Percentiles rank a stretch among this genome's conserved stretches.
phyloP scores from a whole-genome alignment of 805 yeast genomes.

The Candida sanyiensis region DNA sequence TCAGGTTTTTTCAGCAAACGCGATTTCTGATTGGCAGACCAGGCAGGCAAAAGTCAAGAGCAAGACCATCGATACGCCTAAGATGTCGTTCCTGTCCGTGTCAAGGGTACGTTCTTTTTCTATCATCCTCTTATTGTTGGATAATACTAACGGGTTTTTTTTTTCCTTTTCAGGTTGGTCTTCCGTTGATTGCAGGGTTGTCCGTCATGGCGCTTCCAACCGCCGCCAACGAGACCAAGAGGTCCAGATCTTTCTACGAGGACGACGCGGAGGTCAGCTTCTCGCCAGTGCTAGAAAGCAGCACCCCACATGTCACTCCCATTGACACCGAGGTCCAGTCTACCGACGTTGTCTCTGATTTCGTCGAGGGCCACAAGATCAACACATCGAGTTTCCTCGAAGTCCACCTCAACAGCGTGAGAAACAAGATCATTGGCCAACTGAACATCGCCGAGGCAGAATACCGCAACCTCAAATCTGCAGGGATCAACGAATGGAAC shows the following conservation, averaged over 20 bases:
- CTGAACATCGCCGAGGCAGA: slow-evolving; percentile 21
- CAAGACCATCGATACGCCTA: no score
- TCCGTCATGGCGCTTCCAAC: slow-evolving; percentile 31
- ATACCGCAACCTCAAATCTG: slow-evolving; percentile 23
- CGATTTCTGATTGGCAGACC: no score
- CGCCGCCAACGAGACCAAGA: slow-evolving; percentile 30
- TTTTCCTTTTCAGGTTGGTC: slow-evolving; percentile 14
- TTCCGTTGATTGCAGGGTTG: slow-evolving; percentile 18
- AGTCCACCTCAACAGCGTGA: slow-evolving; percentile 14
- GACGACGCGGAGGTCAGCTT: slow-evolving; percentile 15
- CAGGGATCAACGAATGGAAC: slow-evolving; percentile 21
- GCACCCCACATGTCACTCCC: slow-evolving; percentile 5
- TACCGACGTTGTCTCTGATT: slow-evolving; percentile 12
- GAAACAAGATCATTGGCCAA: slow-evolving; percentile 16
- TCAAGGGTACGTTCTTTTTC: background rate
- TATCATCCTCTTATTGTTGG: no score
- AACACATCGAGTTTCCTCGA: slow-evolving; percentile 23
- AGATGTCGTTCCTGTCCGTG: slow-evolving; percentile 1
- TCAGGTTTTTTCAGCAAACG: background rate
- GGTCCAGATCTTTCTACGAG: slow-evolving; percentile 24
- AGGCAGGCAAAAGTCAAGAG: no score
- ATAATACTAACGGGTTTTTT: background rate
- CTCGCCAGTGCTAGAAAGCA: slow-evolving; percentile 6
- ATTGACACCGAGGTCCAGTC: background rate
- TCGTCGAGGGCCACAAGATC: slow-evolving; percentile 24